Conservation (phyloP, 2,329 filamentous ascomycete species). For the Pseudogymnoascus pannorum region DNA sequence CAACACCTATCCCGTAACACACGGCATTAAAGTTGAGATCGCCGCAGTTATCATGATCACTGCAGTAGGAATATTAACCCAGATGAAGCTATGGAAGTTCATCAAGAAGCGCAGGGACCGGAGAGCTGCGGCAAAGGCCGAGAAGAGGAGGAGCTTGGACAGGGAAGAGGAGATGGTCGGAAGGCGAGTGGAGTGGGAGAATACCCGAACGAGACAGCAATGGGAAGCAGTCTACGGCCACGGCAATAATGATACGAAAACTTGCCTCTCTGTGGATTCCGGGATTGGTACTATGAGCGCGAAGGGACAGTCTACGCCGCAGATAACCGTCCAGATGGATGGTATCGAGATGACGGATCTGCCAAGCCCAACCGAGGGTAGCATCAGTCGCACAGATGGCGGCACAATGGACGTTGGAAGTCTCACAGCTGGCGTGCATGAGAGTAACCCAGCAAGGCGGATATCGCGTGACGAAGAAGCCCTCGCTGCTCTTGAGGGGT, state of each 20-base stretch:
- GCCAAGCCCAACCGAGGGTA: constrained; percentile 17
- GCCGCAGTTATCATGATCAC: constrained; percentile 69
- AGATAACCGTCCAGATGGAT: constrained; percentile 34
- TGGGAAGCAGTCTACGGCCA: constrained; percentile 68
- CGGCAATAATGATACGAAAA: constrained; percentile 10
- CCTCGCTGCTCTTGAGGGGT: constrained; percentile 18
- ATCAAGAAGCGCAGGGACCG: constrained; percentile 56
- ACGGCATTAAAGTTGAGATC: constrained; percentile 77
- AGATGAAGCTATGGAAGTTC: constrained; percentile 79
- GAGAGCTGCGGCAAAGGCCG: constrained; percentile 43
- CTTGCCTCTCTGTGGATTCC: constrained; percentile 20
- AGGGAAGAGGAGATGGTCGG: constrained; percentile 65
- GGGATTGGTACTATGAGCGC: constrained; percentile 38
- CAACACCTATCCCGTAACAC: constrained; percentile 75
- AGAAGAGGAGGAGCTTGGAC: constrained; percentile 47
- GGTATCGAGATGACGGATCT: constrained; percentile 50
- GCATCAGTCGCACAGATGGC: neutral
- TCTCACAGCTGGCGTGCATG: constrained; percentile 7
- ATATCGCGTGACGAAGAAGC: constrained; percentile 10
- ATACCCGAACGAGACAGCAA: constrained; percentile 51
- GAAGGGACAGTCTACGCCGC: constrained; percentile 31
- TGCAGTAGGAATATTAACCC: constrained; percentile 70
- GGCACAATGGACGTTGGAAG: constrained; percentile 2
- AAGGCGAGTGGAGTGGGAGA: constrained; percentile 55
- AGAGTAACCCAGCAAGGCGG: constrained; percentile 4